Evolutionary conservation across 352 stramenopile species (phyloP), one percentile per base, ranked within the genome.

Genomic region (Bremia lactucae): DNA sequence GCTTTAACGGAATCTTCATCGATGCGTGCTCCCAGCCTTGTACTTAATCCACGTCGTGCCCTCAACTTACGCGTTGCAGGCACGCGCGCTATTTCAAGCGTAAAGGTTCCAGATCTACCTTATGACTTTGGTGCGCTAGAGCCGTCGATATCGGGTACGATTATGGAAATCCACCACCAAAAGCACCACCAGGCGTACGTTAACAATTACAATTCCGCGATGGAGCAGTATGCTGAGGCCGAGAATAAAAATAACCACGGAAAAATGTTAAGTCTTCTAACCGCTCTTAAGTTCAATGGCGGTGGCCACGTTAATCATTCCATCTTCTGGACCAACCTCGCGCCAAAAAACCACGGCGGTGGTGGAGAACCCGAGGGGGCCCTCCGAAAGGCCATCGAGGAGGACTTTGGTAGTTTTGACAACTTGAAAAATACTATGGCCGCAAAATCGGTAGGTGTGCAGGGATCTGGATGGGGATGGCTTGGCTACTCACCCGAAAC

Each of bases 291-390:
- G 57, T 98, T 98, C 68, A 98, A 99, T 70, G 95, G 95, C 14
- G 96, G 95, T 10, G 95, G 95, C 45, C 95, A 98, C 65, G 65
- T 99, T 19, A 99, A 99, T 67, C 96, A 99, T 69, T 96, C 90
- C 42, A 91, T 99, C 52, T 99, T 98, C 70, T 99, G 96, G 96
- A 95, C 97, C 52, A 98, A 98, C 69, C 62, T 97, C 33, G 75
- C 83, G 19, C 83, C 85, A 2, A 56, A 61, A n/a, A 69, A 46
- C 29, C 48, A 87, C 38, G 80, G 77, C 35, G 87, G 85, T 25
- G 83, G 83, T 28, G 82, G 77, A 24, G 75, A 90, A 42, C 83
- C 84, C 16, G 57, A 78, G 9, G 87, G 84, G 36, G 81, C 79
- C 11, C 68, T 98, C 31, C 76, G 70, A 36, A 72, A 87, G 22